Evolutionary conservation across 176 grass and related monocot genomes (phyloP).

Genomic region (Aechmea fasciata): DNA sequence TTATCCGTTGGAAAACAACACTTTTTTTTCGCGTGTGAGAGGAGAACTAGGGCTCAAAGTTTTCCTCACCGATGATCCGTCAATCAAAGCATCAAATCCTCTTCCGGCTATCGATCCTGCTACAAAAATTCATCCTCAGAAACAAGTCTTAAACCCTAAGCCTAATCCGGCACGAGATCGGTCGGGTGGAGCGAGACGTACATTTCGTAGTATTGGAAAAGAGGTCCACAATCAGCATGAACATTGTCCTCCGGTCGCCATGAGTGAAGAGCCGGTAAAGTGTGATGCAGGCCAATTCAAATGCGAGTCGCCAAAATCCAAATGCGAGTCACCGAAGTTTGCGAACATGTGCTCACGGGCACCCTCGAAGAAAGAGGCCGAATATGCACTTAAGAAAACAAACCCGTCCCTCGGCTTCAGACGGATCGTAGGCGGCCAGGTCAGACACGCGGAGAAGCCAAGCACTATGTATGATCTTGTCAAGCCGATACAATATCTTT

Average conservation of each 20-base stretch:
- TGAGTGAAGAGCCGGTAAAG: conserved; percentile 2
- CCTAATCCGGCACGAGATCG: background rate
- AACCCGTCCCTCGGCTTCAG: conserved; percentile 28
- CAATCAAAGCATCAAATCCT: conserved; percentile 64
- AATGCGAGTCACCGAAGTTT: conserved; percentile 14
- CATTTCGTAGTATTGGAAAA: conserved; percentile 12
- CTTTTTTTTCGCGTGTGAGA: conserved; percentile 81
- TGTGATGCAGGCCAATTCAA: conserved; percentile 2
- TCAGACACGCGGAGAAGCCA: conserved; percentile 1
- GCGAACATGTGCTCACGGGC: conserved; percentile 12
- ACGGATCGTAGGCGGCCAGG: conserved; percentile 18
- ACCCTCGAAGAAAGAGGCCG: conserved; percentile 15
- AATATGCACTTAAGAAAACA: conserved; percentile 39
- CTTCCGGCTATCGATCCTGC: conserved; percentile 60
- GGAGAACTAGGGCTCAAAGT: conserved; percentile 37
- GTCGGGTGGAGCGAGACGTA: background rate
- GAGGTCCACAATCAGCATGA: background rate
- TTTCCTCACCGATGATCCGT: conserved; percentile 16
- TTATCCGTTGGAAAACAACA: conserved; percentile 80
- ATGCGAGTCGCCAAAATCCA: conserved; percentile 17
- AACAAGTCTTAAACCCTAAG: background rate
- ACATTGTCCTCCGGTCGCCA: background rate
- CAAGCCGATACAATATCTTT: conserved; percentile 34
- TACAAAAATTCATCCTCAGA: conserved; percentile 37
- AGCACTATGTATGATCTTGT: conserved; percentile 32